phyloP scores from a whole-genome alignment of 805 yeast species.

The Novakomyces olei region DNA sequence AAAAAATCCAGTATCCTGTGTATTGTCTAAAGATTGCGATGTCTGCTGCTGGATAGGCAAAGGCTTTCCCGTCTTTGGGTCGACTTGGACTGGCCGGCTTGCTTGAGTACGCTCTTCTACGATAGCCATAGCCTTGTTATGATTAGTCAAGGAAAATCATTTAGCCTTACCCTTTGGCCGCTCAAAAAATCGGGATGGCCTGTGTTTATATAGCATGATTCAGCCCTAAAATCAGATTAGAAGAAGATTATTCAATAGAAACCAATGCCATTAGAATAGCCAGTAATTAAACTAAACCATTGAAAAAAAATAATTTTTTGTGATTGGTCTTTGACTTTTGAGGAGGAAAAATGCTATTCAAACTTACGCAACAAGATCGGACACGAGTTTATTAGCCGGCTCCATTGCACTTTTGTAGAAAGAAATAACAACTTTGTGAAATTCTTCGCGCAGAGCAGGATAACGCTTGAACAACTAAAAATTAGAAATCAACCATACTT shows the following conservation, averaged over 20 bases:
- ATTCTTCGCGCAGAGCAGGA: conserved; percentile 73
- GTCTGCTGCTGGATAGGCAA: conserved; percentile 17
- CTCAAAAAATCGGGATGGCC: conserved; percentile 92
- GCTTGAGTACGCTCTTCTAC: conserved; percentile 75
- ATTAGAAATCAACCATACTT: no score
- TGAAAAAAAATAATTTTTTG: no score
- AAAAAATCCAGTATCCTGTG: conserved; percentile 53
- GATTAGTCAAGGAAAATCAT: no score
- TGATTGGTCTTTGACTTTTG: no score
- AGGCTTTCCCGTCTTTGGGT: conserved; percentile 79
- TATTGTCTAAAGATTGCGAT: conserved; percentile 6
- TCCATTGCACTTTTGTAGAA: conserved; percentile 54
- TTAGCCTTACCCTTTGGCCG: no score
- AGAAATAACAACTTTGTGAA: conserved; percentile 56
- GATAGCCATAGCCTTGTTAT: conserved; percentile 83
- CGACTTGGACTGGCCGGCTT: conserved; percentile 50
- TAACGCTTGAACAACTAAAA: conserved; percentile 51
- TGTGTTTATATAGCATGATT: conserved; percentile 86
- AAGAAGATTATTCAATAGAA: no score
- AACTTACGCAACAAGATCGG: conserved; percentile 56
- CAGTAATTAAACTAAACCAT: no score
- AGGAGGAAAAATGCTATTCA: no score
- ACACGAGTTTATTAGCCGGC: conserved; percentile 72
- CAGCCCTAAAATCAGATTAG: no score
- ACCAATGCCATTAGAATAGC: no score